Conservation (phyloP, 202 grass and related monocot genomes). For the Cymbopogon flexuosus region DNA sequence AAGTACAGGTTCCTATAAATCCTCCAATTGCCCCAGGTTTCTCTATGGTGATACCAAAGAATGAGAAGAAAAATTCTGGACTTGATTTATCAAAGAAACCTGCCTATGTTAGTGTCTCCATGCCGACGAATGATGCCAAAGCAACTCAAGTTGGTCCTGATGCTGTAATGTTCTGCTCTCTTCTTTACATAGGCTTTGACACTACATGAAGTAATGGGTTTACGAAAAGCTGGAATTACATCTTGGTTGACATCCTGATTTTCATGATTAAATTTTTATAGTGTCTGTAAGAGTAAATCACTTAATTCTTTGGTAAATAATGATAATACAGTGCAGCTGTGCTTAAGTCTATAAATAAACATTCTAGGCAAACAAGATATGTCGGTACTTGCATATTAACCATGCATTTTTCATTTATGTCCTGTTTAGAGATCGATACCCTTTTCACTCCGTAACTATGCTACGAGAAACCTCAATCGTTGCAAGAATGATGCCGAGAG, state of each 20-base stretch:
- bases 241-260: background rate
- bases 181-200: background rate
- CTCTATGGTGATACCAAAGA: constrained; percentile 56
- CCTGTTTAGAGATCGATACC: constrained; percentile 62
- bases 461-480: constrained; percentile 60
- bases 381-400: constrained; percentile 32
- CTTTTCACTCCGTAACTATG: constrained; percentile 67
- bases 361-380: background rate
- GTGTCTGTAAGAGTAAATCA: background rate
- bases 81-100: constrained; percentile 57
- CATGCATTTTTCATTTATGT: constrained; percentile 30
- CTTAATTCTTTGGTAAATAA: constrained; percentile 14
- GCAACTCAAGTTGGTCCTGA: constrained; percentile 43
- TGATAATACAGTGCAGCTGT: background rate
- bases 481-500: constrained; percentile 80
- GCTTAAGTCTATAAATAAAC: background rate
- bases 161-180: constrained; percentile 35
- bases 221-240: background rate
- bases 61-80: constrained; percentile 55
- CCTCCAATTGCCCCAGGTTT: constrained; percentile 85
- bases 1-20: constrained; percentile 71
- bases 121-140: constrained; percentile 48
- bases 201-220: constrained; percentile 4
- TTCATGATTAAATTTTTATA: background rate
- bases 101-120: constrained; percentile 70